Conservation (phyloP, 164 flowering plant species). For the Hamamelis virginiana region DNA sequence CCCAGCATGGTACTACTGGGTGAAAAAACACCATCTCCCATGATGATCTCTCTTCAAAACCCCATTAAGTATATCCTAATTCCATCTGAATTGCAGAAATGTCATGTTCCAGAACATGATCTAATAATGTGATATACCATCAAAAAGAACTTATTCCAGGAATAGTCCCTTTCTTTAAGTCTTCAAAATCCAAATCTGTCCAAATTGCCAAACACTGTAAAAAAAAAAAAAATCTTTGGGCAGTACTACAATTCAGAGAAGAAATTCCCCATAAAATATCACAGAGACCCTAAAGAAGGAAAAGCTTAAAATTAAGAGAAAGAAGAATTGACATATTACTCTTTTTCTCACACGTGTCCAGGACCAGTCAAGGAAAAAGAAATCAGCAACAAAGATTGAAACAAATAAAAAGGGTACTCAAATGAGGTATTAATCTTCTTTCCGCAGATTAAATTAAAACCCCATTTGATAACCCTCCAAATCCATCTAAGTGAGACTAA, state of each 20-base stretch:
- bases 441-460: too few species aligned
- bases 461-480: conserved; percentile 7
- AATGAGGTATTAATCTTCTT: too few species aligned
- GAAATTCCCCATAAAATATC: too few species aligned
- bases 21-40: conserved; percentile 56
- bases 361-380: too few species aligned
- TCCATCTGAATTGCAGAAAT: conserved; percentile 1
- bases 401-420: too few species aligned
- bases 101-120: conserved; percentile 16
- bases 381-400: background rate
- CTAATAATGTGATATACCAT: conserved; percentile 13
- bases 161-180: conserved; percentile 15
- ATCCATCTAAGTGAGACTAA: conserved; percentile 5
- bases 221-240: conserved; percentile 4
- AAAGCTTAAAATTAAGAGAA: too few species aligned
- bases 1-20: conserved; percentile 33
- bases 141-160: conserved; percentile 21
- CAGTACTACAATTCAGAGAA: too few species aligned
- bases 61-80: conserved; percentile 10
- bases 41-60: conserved; percentile 27
- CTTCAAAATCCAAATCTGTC: conserved; percentile 26
- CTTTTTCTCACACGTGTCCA: too few species aligned
- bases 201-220: conserved; percentile 25
- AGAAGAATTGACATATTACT: too few species aligned
- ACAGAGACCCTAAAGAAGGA: too few species aligned